Evolutionary conservation across 1,139 yeast genomes (phyloP).

Genomic region (Pneumocystis canis): DNA sequence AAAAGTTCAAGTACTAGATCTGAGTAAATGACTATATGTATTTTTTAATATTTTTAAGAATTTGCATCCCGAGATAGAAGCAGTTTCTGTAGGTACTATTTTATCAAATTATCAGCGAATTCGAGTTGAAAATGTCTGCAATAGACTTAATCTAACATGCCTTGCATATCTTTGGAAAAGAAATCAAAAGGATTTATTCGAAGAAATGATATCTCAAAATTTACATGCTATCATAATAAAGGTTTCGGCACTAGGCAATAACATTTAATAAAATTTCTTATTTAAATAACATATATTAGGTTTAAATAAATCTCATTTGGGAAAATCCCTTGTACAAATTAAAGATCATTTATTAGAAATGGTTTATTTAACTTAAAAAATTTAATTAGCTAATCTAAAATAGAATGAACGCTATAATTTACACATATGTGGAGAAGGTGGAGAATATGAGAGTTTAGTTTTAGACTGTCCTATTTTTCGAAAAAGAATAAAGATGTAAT

Average conservation of each 20-base stretch:
- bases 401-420: constrained; percentile 53
- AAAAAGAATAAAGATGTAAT: constrained; percentile 35
- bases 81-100: constrained; percentile 90
- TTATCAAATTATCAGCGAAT: constrained; percentile 85
- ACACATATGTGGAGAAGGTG: constrained; percentile 96
- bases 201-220: constrained; percentile 58
- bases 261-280: not conserved
- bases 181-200: constrained; percentile 61
- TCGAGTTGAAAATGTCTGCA: constrained; percentile 82
- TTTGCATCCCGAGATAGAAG: constrained; percentile 60
- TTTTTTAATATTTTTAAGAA: constrained; percentile 25
- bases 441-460: constrained; percentile 88
- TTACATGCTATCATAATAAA: constrained; percentile 78
- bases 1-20: constrained; percentile 7
- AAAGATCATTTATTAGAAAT: constrained; percentile 44
- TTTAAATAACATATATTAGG: constrained; percentile 22
- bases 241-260: constrained; percentile 65
- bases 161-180: constrained; percentile 83
- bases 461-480: constrained; percentile 75
- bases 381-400: not conserved
- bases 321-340: constrained; percentile 47
- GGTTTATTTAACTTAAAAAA: not conserved
- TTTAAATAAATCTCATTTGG: constrained; percentile 48
- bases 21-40: not conserved
- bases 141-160: constrained; percentile 49